phyloP scores from a whole-genome alignment of 768 basidiomycete species.

The Mycena kentingensis region DNA sequence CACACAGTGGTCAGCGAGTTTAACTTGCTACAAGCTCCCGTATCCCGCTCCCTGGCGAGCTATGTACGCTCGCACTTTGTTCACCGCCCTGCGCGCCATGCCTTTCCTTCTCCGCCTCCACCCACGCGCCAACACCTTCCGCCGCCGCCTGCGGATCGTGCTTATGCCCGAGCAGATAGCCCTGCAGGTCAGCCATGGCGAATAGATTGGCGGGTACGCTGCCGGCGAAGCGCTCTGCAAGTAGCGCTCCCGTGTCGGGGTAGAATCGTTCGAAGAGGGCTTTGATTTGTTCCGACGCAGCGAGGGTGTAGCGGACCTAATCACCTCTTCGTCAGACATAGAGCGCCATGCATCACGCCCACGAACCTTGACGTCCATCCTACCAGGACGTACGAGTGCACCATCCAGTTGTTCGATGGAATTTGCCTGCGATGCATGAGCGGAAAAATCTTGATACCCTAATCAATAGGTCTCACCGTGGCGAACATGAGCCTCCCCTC shows the following conservation, averaged over 20 bases:
- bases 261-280: no score
- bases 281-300: no score
- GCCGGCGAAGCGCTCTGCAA: no score
- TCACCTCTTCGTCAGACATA: no score
- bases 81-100: no score
- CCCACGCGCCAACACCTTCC: conserved; percentile 25
- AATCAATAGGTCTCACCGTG: not conserved
- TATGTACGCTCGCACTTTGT: no score
- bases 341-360: no score
- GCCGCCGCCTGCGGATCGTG: conserved; percentile 6
- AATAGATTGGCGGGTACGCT: conserved; percentile 31
- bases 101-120: conserved; percentile 27
- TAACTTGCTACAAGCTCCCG: no score
- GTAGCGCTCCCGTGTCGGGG: no score
- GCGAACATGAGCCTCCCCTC: conserved; percentile 1
- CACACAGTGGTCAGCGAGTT: no score
- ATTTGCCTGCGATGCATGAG: not conserved
- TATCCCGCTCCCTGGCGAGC: no score
- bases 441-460: not conserved
- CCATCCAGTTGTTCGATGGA: not conserved
- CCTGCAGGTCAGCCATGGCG: conserved; percentile 40
- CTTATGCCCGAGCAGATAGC: conserved; percentile 33
- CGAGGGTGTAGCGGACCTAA: no score
- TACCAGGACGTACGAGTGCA: not conserved
- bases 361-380: not conserved